These are phyloP conservation scores for Botrytis sinoallii DNA, from an alignment of 2,329 filamentous ascomycete genomes.

Conservation along the genomic window DNA sequence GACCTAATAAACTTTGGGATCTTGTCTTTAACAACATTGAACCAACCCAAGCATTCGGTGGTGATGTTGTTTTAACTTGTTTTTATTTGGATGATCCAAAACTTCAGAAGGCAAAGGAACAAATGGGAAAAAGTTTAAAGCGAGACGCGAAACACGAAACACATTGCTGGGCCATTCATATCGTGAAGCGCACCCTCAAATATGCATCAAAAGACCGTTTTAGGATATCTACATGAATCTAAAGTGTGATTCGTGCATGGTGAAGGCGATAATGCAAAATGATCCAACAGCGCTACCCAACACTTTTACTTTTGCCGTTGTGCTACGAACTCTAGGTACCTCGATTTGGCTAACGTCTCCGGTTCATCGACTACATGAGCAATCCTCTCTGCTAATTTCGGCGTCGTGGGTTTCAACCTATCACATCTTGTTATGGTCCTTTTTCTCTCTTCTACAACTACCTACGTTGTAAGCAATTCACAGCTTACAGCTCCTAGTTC, in stretches of 20 bases:
- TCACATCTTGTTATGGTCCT: not conserved
- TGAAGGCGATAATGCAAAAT: constrained; percentile 11
- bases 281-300: constrained; percentile 13
- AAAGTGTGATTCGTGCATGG: constrained; percentile 8
- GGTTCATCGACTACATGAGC: constrained; percentile 10
- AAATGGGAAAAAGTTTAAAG: constrained; percentile 11
- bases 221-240: not conserved
- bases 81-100: not conserved
- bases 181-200: constrained; percentile 26
- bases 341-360: constrained; percentile 11
- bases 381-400: constrained; percentile 9
- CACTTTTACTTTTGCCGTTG: constrained; percentile 1
- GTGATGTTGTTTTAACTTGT: not conserved
- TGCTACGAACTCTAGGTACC: constrained; percentile 1
- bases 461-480: not conserved
- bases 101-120: not conserved
- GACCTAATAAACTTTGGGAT: constrained; percentile 22
- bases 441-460: not conserved
- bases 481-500: constrained; percentile 11
- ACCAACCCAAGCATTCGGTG: not conserved
- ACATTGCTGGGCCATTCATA: constrained; percentile 30
- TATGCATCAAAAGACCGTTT: constrained; percentile 21
- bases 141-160: constrained; percentile 30
- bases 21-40: constrained; percentile 15
- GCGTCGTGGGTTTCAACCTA: constrained; percentile 12